Evolutionary conservation across 805 yeast genomes (phyloP), one percentile per base, ranked within the genome.

Genomic region (Barnettozyma sp.): DNA sequence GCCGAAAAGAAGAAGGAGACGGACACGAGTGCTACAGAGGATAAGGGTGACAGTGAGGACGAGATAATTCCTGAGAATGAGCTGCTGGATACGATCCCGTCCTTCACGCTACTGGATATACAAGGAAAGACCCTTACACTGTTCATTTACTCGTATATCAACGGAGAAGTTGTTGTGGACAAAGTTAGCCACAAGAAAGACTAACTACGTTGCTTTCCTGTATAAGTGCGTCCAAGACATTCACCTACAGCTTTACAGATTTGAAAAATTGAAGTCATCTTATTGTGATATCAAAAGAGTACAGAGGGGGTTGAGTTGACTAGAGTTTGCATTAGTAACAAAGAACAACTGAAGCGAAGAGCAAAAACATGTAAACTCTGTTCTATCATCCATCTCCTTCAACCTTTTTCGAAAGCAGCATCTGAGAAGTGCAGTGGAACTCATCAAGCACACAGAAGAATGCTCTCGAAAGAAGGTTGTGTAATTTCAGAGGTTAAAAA

Each of bases 111-210:
- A 22, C 54, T 90, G 45, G 97, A 92, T 51, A 74, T 87, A n/a
- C 85, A 82, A 51, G 90, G 84, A 0, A 58, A 78, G 0, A 71
- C 73, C 2, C 81, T 95, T 46, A 82, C 88, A 1, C 65, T 88
- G 19, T 92, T 82, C 60, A 82, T 92, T 41, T 92, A 92, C 65
- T 82, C 92, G 9, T 67, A 78, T 49, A 65, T 82, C 26, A 79
- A 78, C 43, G 86, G 79, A 2, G 94, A 86, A 40, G 88, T 92
- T 22, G 84, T 83, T 55, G 96, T 92, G 14, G 97, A 90, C 55
- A 87, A 87, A 59, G 82, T 85, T 30, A 73, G 74, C 19, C 81
- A 77, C 50, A 63, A 78, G 26, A 78, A 77, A 52, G 72, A 65
- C 26, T 26, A 24, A 38, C n/a, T n/a, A n/a, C n/a, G n/a, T n/a